phyloP scores from a whole-genome alignment of 2,329 filamentous ascomycete species.

The Phaeosphaeriaceae sp. region DNA sequence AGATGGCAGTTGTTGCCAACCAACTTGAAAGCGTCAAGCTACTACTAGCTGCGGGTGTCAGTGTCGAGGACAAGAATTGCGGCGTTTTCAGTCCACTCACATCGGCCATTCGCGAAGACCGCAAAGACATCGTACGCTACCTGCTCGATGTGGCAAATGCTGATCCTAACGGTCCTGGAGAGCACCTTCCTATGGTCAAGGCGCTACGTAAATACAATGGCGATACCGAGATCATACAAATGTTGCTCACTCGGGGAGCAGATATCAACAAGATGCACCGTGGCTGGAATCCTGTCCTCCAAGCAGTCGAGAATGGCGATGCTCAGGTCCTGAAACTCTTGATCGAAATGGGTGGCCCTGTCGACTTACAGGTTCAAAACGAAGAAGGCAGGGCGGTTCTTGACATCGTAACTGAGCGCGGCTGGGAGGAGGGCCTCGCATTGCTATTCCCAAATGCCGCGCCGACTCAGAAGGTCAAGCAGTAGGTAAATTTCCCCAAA shows the following conservation, averaged over 20 bases:
- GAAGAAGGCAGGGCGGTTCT: constrained; percentile 39
- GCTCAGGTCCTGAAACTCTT: constrained; percentile 41
- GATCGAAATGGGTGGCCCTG: constrained; percentile 42
- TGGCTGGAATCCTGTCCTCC: constrained; percentile 44
- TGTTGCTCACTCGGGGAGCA: constrained; percentile 68
- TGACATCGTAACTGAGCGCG: constrained; percentile 44
- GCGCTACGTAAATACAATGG: constrained; percentile 67
- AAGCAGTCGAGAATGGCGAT: constrained; percentile 46
- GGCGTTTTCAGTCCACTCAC: constrained; percentile 75
- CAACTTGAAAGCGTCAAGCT: constrained; percentile 72
- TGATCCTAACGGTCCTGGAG: constrained; percentile 70
- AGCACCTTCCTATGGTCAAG: constrained; percentile 75
- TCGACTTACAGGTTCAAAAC: constrained; percentile 39
- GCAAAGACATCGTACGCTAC: constrained; percentile 65
- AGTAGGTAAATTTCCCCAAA: constrained; percentile 32
- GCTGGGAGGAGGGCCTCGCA: constrained; percentile 45
- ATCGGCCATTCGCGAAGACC: constrained; percentile 69
- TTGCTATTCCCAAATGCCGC: constrained; percentile 39
- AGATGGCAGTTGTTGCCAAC: constrained; percentile 70
- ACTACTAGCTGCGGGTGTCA: constrained; percentile 68
- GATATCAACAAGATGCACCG: constrained; percentile 66
- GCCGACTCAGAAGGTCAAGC: constrained; percentile 20
- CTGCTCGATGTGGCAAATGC: constrained; percentile 67
- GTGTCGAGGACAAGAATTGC: constrained; percentile 73
- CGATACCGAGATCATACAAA: constrained; percentile 66